A percentile compares a stretch with the other conserved stretches of the same genome.
Evolutionary conservation across 345 rosid species (phyloP).

Genomic region (Heritiera fomes): DNA sequence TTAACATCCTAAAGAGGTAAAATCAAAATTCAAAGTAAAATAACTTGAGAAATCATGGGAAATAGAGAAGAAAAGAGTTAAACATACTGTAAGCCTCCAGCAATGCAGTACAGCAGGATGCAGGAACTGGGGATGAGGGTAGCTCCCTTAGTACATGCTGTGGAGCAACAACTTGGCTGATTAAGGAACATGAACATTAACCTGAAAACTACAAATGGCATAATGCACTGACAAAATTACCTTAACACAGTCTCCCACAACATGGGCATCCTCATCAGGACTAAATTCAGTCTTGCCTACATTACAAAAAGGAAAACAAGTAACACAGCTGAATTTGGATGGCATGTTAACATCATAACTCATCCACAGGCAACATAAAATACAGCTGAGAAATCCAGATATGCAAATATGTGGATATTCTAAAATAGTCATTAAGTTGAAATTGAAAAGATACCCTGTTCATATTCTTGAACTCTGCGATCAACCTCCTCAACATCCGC

Average conservation of each 20-base stretch:
- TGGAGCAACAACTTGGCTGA: conserved; percentile 33
- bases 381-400: conserved; percentile 15
- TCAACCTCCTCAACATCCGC: conserved; percentile 99
- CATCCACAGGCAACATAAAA: conserved; percentile 17
- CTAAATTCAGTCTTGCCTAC: conserved; percentile 87
- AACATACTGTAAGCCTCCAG: conserved; percentile 93
- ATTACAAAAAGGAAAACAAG: conserved; percentile 17
- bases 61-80: conserved; percentile 22
- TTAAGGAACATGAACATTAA: conserved; percentile 23
- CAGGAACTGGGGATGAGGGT: conserved; percentile 98
- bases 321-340: conserved; percentile 19
- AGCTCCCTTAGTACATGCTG: conserved; percentile 98
- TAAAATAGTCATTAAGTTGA: conserved; percentile 25
- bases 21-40: conserved; percentile 7
- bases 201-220: conserved; percentile 19
- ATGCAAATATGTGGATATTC: neutral
- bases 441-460: conserved; percentile 59
- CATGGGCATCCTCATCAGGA: conserved; percentile 93
- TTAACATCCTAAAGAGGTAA: neutral
- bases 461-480: conserved; percentile 90
- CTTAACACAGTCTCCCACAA: conserved; percentile 98
- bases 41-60: conserved; percentile 4
- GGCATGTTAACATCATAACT: conserved; percentile 4
- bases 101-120: conserved; percentile 94
- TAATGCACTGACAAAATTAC: conserved; percentile 39